These are phyloP conservation scores for Sindora glabra DNA, from an alignment of 306 rosid species.

Conservation along the genomic window DNA sequence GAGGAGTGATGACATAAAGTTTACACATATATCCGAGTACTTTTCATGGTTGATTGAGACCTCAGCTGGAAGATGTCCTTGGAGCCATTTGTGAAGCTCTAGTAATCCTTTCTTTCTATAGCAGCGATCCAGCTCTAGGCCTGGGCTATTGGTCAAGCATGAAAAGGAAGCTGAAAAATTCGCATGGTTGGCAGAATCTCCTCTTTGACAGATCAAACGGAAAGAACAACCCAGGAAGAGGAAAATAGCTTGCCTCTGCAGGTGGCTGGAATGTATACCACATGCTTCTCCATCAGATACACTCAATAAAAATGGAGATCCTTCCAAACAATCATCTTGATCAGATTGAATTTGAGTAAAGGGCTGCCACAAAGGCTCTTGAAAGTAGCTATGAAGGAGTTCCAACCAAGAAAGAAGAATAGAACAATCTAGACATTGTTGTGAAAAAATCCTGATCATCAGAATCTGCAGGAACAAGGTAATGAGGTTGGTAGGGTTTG, in stretches of 20 bases:
- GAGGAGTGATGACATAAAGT: slow-evolving; percentile 68
- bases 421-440: slow-evolving; percentile 29
- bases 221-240: slow-evolving; percentile 61
- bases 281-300: slow-evolving; percentile 41
- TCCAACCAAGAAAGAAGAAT: slow-evolving; percentile 61
- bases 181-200: slow-evolving; percentile 22
- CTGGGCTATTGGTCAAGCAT: slow-evolving; percentile 16
- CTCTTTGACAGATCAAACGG: slow-evolving; percentile 36
- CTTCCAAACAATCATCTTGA: slow-evolving; percentile 58
- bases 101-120: slow-evolving; percentile 41
- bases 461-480: slow-evolving; percentile 43
- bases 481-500: neutral
- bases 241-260: slow-evolving; percentile 62
- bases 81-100: slow-evolving; percentile 71
- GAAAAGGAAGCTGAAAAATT: slow-evolving; percentile 30
- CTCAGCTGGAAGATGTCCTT: slow-evolving; percentile 52
- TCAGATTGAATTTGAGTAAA: slow-evolving; percentile 24
- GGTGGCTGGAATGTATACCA: slow-evolving; percentile 42
- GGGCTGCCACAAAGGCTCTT: slow-evolving; percentile 44
- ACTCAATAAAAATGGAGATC: slow-evolving; percentile 67
- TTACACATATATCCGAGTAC: slow-evolving; percentile 39
- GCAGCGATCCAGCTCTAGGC: slow-evolving; percentile 31
- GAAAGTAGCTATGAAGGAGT: slow-evolving; percentile 49
- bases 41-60: slow-evolving; percentile 30
- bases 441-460: slow-evolving; percentile 69